These are phyloP conservation scores for Phytophthora hybrid DNA, from an alignment of 352 stramenopile genomes.

Conservation along the genomic window DNA sequence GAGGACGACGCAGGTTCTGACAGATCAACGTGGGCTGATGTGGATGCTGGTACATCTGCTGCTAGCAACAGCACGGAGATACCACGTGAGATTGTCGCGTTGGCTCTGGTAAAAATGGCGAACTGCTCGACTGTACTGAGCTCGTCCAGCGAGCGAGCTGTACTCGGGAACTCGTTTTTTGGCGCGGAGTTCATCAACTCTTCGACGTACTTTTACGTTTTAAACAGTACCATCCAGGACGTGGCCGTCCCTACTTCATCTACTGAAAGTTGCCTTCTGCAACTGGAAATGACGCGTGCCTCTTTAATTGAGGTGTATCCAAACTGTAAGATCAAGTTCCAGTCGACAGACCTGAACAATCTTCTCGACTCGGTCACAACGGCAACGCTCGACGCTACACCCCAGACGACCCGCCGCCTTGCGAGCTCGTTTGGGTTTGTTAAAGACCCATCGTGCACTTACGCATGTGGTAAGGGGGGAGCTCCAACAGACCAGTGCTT, in stretches of 20 bases:
- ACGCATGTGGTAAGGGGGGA: neutral
- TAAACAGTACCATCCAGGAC: neutral
- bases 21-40: neutral
- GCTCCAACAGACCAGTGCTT: neutral
- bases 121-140: neutral
- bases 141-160: neutral
- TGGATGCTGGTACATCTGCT: neutral
- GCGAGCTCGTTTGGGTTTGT: neutral
- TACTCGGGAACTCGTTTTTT: conserved; percentile 4
- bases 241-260: neutral
- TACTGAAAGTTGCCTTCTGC: neutral
- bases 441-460: neutral
- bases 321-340: conserved; percentile 15
- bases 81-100: neutral
- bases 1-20: neutral
- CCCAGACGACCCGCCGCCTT: neutral
- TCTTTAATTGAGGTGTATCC: conserved; percentile 4
- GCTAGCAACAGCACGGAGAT: neutral
- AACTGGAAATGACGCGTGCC: conserved; percentile 1
- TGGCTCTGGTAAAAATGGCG: neutral
- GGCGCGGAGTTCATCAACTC: neutral
- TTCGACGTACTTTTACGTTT: neutral
- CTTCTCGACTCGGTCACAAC: neutral
- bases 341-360: conserved; percentile 6
- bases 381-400: neutral